Evolutionary conservation across 306 rosid species (phyloP).

Genomic region (Malus sylvestris): DNA sequence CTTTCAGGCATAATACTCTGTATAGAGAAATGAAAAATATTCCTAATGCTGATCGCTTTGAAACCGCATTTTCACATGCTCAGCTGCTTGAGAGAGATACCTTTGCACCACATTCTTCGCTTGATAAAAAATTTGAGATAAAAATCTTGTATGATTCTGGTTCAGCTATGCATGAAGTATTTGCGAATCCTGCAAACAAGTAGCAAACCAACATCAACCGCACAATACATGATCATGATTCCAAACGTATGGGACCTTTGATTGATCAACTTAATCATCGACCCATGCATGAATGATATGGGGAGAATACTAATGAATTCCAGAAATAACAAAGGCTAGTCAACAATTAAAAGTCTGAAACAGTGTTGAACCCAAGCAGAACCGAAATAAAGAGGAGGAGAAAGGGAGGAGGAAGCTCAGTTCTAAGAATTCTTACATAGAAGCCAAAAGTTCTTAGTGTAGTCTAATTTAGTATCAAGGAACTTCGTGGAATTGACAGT

Average conservation of each 20-base stretch:
- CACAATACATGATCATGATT: background rate
- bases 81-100: background rate
- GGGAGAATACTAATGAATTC: background rate
- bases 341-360: background rate
- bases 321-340: background rate
- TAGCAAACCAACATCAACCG: slow-evolving; percentile 1
- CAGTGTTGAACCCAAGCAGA: background rate
- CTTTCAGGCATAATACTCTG: background rate
- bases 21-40: background rate
- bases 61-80: background rate
- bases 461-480: background rate
- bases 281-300: background rate
- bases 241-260: background rate
- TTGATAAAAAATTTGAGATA: background rate
- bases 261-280: background rate
- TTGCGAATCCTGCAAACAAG: slow-evolving; percentile 32
- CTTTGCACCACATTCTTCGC: background rate
- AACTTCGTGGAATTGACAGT: background rate
- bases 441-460: background rate
- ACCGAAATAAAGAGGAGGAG: background rate
- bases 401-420: background rate
- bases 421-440: background rate
- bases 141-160: background rate
- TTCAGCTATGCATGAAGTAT: slow-evolving; percentile 15
- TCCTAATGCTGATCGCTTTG: background rate